Conservation (phyloP, 164 flowering plant species). For the Sedum album region DNA sequence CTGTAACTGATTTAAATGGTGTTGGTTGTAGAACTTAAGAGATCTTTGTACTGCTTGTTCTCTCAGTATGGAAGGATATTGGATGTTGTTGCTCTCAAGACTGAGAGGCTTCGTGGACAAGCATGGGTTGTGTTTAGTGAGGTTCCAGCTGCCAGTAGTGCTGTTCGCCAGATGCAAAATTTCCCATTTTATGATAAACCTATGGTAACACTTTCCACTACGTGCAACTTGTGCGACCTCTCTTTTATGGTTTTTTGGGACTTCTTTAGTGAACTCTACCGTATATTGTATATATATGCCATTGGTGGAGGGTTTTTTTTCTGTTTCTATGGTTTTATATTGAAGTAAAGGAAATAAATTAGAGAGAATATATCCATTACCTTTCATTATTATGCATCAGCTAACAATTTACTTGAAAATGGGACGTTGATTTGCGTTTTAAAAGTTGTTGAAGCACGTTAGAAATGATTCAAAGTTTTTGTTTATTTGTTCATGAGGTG, state of each 20-base stretch:
- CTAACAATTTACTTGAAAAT: too few species aligned
- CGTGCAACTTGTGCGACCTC: background rate
- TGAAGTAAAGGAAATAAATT: background rate
- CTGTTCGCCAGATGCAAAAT: slow-evolving; percentile 91
- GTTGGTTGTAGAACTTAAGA: slow-evolving; percentile 55
- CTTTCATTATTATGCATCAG: too few species aligned
- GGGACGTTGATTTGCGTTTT: too few species aligned
- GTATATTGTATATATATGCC: too few species aligned
- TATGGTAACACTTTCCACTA: slow-evolving; percentile 47
- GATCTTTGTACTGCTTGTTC: slow-evolving; percentile 78
- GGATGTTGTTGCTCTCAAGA: slow-evolving; percentile 92
- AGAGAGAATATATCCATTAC: too few species aligned
- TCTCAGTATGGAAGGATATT: slow-evolving; percentile 91
- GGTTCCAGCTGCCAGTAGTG: slow-evolving; percentile 89
- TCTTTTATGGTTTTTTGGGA: too few species aligned
- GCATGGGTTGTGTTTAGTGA: slow-evolving; percentile 95
- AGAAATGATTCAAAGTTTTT: too few species aligned
- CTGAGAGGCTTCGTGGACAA: slow-evolving; percentile 85
- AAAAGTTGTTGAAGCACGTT: too few species aligned
- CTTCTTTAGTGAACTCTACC: background rate
- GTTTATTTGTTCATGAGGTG: too few species aligned
- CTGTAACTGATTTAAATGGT: background rate
- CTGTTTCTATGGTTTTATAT: background rate
- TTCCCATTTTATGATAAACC: slow-evolving; percentile 95
- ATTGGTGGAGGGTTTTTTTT: background rate